phyloP scores from a whole-genome alignment of 2,329 filamentous ascomycete species.

The Hymenoscyphus salicellus region DNA sequence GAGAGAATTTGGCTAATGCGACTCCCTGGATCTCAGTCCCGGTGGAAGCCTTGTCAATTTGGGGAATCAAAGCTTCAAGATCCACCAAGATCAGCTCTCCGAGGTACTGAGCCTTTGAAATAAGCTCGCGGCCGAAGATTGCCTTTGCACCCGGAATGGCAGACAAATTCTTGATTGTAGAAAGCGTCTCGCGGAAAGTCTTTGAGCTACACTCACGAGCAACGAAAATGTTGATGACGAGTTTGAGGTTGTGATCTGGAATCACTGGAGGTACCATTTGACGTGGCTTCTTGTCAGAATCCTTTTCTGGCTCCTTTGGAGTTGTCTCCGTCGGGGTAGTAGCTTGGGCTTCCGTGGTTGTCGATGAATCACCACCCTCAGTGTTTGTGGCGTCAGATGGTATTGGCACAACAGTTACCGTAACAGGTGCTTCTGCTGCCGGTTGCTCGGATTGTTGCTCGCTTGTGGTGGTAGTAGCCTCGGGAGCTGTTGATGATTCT shows the following conservation, averaged over 20 bases:
- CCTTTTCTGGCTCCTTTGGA: conserved; percentile 30
- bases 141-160: conserved; percentile 86
- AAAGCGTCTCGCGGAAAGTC: conserved; percentile 95
- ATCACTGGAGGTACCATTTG: conserved; percentile 78
- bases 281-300: conserved; percentile 37
- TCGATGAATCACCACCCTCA: conserved; percentile 23
- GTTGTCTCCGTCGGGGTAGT: conserved; percentile 27
- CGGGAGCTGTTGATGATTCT: background rate
- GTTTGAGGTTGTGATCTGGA: conserved; percentile 80
- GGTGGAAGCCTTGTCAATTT: conserved; percentile 81
- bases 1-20: conserved; percentile 91
- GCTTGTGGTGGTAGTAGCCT: conserved; percentile 7
- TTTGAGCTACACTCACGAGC: conserved; percentile 95
- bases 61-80: conserved; percentile 77
- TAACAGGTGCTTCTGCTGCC: conserved; percentile 7
- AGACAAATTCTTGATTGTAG: conserved; percentile 97
- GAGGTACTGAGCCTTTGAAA: conserved; percentile 78
- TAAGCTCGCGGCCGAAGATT: conserved; percentile 88
- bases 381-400: conserved; percentile 12
- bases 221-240: conserved; percentile 96
- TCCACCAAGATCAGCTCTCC: conserved; percentile 83
- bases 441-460: conserved; percentile 18
- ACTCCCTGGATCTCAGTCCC: conserved; percentile 95
- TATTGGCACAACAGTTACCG: conserved; percentile 13
- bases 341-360: conserved; percentile 20